Base-by-base conservation (phyloP, 495 filamentous ascomycete genomes). In the Choiromyces venosus region DNA sequence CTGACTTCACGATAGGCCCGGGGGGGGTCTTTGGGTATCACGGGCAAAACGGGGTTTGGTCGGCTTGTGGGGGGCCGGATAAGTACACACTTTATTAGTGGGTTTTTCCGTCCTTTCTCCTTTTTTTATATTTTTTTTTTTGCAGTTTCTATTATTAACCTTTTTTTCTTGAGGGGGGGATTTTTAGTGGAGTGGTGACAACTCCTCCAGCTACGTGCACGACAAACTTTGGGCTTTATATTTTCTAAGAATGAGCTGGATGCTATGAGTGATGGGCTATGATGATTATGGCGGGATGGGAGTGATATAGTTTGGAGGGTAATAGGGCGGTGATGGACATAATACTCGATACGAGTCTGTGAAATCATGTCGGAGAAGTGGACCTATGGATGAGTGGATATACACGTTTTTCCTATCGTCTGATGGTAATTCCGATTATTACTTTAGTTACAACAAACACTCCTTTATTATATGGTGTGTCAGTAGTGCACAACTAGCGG, bases 1-100 rank as follows among this genome's bases (percentile, higher is more conserved):
- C 35, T 12, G 71, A 75, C 56, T 78, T 77, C 40, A 73, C 75
- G 1, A 12, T 77, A 35, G 33, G 52, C 9, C 25, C 12, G 52
- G 52, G 12, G 25, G 1, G 52, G 25, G 25, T 16, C 52, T 61
- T 61, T 61, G 52, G 52, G 12, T 61, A 61, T 33, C 0, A 16
- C 1, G 12, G 12, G 25, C 14, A 61, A 5, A 4, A 4, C 3
- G 12, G 52, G 25, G 25, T 4, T 61, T 61, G 52, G 52, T 61
- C 52, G 10, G 52, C 52, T 29, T 61, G 52, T 33, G 52, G 52
- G 52, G 52, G 52, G 0, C 10, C 25, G 3, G 52, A 56, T 21
- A 25, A 7, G 52, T 61, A 61, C 18, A 33, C 52, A 1, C 52
- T 61, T 61, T 61, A 61, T 33, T 61, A 1, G 52, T 61, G 4